Percentiles rank a stretch among this genome's conserved stretches.
Conservation (phyloP, 192 early-diverging fungal species). For the Backusella parvicylindrica region DNA sequence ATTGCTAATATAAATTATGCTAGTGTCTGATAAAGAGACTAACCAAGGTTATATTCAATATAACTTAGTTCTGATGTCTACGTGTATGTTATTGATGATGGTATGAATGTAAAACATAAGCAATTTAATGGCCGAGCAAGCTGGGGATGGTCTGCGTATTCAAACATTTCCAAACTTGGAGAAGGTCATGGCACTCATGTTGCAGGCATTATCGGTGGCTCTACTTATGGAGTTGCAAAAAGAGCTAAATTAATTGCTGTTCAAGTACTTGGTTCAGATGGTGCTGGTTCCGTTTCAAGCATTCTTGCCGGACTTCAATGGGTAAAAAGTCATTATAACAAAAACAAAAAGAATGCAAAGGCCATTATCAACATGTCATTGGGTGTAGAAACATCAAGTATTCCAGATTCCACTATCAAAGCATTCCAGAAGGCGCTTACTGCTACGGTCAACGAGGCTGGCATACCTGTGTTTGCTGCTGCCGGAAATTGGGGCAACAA, state of each 20-base stretch:
- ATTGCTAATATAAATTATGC: not conserved
- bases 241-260: constrained; percentile 61
- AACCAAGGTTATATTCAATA: not conserved
- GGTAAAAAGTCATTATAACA: constrained; percentile 23
- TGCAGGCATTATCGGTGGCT: constrained; percentile 64
- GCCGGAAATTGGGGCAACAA: constrained; percentile 72
- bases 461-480: constrained; percentile 71
- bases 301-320: constrained; percentile 42
- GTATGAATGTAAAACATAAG: constrained; percentile 50
- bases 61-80: constrained; percentile 38
- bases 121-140: constrained; percentile 77
- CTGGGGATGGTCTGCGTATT: constrained; percentile 39
- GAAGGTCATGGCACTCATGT: constrained; percentile 61
- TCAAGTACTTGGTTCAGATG: constrained; percentile 58
- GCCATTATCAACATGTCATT: constrained; percentile 76
- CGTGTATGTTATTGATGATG: constrained; percentile 62
- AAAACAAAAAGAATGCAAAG: constrained; percentile 18
- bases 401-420: constrained; percentile 36
- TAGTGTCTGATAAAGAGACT: not conserved
- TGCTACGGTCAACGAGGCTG: constrained; percentile 47
- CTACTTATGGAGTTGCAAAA: constrained; percentile 68
- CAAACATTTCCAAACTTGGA: constrained; percentile 4
- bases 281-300: constrained; percentile 48
- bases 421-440: constrained; percentile 58
- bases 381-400: constrained; percentile 31